Evolutionary conservation across 306 rosid species (phyloP).

Genomic region (Herpetospermum pedunculosum): DNA sequence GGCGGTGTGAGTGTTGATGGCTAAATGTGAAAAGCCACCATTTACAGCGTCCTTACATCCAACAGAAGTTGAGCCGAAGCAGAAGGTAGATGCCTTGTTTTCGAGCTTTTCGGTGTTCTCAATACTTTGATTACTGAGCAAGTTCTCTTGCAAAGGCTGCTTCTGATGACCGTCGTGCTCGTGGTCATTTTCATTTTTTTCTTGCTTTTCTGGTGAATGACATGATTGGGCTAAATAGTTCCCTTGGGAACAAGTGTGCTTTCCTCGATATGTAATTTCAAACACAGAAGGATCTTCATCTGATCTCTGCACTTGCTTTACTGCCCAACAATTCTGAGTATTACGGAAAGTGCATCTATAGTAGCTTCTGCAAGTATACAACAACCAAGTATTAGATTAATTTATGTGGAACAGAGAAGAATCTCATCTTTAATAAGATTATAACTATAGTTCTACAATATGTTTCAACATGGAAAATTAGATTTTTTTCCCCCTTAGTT

Average conservation of each 20-base stretch:
- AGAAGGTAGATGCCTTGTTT: conserved; percentile 28
- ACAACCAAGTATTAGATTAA: neutral
- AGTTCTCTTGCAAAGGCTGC: conserved; percentile 7
- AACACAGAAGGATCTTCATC: conserved; percentile 68
- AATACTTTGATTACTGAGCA: conserved; percentile 17
- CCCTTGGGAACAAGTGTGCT: conserved; percentile 65
- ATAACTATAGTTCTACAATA: neutral
- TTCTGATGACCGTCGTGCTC: neutral
- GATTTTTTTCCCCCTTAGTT: neutral
- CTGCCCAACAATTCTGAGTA: conserved; percentile 69
- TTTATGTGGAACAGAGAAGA: neutral
- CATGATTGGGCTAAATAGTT: conserved; percentile 25
- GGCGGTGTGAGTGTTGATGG: conserved; percentile 11
- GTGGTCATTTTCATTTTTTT: conserved; percentile 16
- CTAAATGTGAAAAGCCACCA: conserved; percentile 7
- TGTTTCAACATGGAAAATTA: neutral
- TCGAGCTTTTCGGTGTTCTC: conserved; percentile 3
- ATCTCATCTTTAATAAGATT: neutral
- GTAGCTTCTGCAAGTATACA: conserved; percentile 72
- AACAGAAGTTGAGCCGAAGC: conserved; percentile 46
- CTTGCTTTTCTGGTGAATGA: conserved; percentile 47
- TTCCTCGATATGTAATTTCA: conserved; percentile 72
- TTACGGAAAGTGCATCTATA: conserved; percentile 87
- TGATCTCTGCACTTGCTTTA: conserved; percentile 93
- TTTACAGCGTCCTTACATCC: conserved; percentile 18